These are phyloP conservation scores for Phoma sp. DNA, from an alignment of 2,329 filamentous ascomycete species.

Conservation along the genomic window DNA sequence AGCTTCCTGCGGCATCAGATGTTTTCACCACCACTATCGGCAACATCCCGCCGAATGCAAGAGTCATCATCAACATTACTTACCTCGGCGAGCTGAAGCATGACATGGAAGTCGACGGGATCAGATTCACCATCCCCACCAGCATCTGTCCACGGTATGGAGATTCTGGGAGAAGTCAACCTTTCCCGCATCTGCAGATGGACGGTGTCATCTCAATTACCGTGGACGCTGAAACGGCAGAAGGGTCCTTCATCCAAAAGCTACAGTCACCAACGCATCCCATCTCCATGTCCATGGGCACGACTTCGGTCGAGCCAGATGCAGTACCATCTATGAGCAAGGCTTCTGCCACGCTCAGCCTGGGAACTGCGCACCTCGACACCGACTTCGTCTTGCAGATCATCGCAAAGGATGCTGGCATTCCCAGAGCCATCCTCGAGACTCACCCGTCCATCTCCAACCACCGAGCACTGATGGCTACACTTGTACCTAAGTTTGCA, in stretches of 20 bases:
- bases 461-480: constrained; percentile 72
- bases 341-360: constrained; percentile 67
- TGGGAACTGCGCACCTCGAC: constrained; percentile 61
- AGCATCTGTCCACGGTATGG: constrained; percentile 72
- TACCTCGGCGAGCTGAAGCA: constrained; percentile 76
- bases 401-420: constrained; percentile 64
- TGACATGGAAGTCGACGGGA: constrained; percentile 70
- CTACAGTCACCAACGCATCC: constrained; percentile 73
- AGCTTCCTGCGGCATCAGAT: constrained; percentile 65
- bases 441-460: constrained; percentile 66
- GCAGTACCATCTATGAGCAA: constrained; percentile 61
- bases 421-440: constrained; percentile 71
- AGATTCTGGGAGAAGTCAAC: constrained; percentile 9
- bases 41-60: constrained; percentile 67
- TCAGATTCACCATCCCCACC: constrained; percentile 73
- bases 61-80: constrained; percentile 65
- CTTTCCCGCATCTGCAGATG: background rate
- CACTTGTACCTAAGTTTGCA: constrained; percentile 73
- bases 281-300: constrained; percentile 69
- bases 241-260: constrained; percentile 63
- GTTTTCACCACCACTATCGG: constrained; percentile 73
- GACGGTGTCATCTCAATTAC: constrained; percentile 59
- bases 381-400: constrained; percentile 73
- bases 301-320: constrained; percentile 55
- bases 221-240: constrained; percentile 66